phyloP scores from a whole-genome alignment of 306 rosid species.

The Psophocarpus tetragonolobus region DNA sequence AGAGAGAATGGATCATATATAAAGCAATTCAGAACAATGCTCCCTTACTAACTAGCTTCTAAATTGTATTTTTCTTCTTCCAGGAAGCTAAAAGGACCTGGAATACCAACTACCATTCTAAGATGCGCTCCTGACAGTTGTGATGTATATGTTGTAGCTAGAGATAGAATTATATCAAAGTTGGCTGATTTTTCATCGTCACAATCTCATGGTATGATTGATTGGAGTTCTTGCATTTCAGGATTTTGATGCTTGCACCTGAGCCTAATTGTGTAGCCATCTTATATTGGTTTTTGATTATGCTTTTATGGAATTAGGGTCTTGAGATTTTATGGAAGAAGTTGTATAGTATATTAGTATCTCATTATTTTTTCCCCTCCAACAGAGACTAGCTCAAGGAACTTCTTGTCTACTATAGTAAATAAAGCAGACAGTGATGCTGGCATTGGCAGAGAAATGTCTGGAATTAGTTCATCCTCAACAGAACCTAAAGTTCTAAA shows the following conservation, averaged over 20 bases:
- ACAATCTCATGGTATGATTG: slow-evolving; percentile 50
- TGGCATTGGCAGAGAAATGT: slow-evolving; percentile 39
- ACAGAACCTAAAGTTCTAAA: slow-evolving; percentile 33
- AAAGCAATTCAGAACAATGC: slow-evolving; percentile 15
- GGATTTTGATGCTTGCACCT: slow-evolving; percentile 11
- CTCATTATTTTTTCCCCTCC: slow-evolving; percentile 20
- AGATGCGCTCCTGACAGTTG: slow-evolving; percentile 54
- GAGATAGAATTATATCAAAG: slow-evolving; percentile 56
- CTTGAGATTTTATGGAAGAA: slow-evolving; percentile 2
- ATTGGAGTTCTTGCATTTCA: slow-evolving; percentile 36
- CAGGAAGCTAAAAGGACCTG: slow-evolving; percentile 88
- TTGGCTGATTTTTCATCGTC: slow-evolving; percentile 53
- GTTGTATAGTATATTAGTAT: slow-evolving; percentile 18
- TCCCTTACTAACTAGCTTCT: neutral
- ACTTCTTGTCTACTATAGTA: slow-evolving; percentile 36
- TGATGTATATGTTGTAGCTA: slow-evolving; percentile 64
- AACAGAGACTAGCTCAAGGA: slow-evolving; percentile 46
- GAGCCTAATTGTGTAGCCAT: neutral
- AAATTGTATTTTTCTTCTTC: slow-evolving; percentile 27
- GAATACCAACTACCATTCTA: slow-evolving; percentile 62
- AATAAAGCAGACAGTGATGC: slow-evolving; percentile 36
- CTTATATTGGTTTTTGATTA: slow-evolving; percentile 20
- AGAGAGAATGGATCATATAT: slow-evolving; percentile 4
- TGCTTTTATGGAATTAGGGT: neutral
- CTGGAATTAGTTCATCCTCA: slow-evolving; percentile 40